phyloP scores from a whole-genome alignment of 257 asterid genomes.

The Nicotiana obtusifolia region DNA sequence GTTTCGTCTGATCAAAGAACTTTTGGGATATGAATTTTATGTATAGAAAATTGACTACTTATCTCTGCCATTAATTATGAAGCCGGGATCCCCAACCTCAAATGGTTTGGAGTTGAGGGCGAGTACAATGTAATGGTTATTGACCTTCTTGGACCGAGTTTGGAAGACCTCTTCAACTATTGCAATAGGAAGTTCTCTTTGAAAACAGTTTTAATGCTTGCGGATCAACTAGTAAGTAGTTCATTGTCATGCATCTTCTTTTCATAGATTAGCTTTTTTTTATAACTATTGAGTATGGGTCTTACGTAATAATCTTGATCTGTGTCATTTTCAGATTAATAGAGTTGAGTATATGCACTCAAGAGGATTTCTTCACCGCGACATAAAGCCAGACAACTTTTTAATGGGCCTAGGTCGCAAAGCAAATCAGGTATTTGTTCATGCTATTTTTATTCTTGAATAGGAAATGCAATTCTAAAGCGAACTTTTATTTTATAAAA shows the following conservation, averaged over 20 bases:
- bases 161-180: conserved; percentile 86
- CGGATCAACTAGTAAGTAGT: conserved; percentile 76
- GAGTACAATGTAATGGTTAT: conserved; percentile 88
- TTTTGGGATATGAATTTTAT: background rate
- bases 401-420: conserved; percentile 97
- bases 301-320: conserved; percentile 5
- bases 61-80: conserved; percentile 15
- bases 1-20: background rate
- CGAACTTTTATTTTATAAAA: background rate
- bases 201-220: conserved; percentile 88
- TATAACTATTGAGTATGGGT: background rate
- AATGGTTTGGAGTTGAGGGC: conserved; percentile 83
- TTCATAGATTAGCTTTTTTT: background rate
- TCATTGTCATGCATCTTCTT: background rate
- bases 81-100: conserved; percentile 90
- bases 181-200: conserved; percentile 75
- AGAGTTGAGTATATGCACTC: conserved; percentile 96
- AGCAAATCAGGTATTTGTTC: conserved; percentile 71
- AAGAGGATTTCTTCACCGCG: conserved; percentile 96
- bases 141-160: conserved; percentile 91
- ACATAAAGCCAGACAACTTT: conserved; percentile 90
- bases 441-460: background rate
- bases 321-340: conserved; percentile 48
- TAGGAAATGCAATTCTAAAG: background rate
- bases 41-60: background rate